A percentile compares a stretch with the other conserved stretches of the same genome.
Conservation (phyloP, 2,329 filamentous ascomycete genomes). For the Plenodomus tracheiphilus region DNA sequence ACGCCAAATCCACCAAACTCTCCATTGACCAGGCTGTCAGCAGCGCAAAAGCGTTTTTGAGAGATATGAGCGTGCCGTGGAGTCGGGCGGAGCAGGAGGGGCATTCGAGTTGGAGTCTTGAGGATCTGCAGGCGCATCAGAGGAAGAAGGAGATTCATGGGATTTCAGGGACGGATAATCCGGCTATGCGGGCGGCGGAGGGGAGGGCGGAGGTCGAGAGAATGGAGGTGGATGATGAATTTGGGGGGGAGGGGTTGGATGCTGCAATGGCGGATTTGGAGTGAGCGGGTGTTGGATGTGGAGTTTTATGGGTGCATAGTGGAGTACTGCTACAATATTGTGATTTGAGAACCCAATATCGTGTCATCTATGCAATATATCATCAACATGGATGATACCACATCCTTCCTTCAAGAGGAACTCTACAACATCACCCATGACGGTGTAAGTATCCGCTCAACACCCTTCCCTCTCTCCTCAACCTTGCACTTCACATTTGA, state of each 20-base stretch:
- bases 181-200: conserved; percentile 43
- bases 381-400: too few species aligned
- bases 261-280: conserved; percentile 41
- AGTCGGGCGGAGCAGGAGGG: conserved; percentile 82
- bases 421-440: too few species aligned
- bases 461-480: too few species aligned
- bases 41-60: conserved; percentile 83
- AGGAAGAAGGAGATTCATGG: conserved; percentile 71
- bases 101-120: conserved; percentile 86
- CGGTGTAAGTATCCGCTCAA: too few species aligned
- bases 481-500: too few species aligned
- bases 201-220: conserved; percentile 31
- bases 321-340: too few species aligned
- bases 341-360: too few species aligned
- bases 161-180: conserved; percentile 63
- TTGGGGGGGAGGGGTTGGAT: conserved; percentile 41
- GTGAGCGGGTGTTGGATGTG: not conserved
- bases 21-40: conserved; percentile 95
- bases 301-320: not conserved
- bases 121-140: conserved; percentile 78
- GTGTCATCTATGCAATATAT: too few species aligned
- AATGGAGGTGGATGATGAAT: conserved; percentile 36
- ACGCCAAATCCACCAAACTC: conserved; percentile 84
- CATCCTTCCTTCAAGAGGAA: too few species aligned
- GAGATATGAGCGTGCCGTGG: conserved; percentile 91